These are phyloP conservation scores for Cerrena zonata DNA, from an alignment of 1,284 basidiomycete genomes.

Conservation along the genomic window DNA sequence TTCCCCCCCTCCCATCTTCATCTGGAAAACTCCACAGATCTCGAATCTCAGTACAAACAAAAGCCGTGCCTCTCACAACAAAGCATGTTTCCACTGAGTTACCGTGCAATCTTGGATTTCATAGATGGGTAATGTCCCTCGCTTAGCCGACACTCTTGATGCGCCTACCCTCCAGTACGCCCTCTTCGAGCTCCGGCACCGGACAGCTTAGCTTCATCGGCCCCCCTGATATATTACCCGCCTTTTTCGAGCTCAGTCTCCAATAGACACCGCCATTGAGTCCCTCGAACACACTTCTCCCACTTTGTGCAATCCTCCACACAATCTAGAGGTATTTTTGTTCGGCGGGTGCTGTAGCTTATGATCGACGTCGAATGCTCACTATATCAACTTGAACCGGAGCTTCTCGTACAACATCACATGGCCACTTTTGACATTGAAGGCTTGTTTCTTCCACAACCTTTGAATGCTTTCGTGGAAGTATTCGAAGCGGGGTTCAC, in stretches of 20 bases:
- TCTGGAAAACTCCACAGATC: constrained; percentile 4
- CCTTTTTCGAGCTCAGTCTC: not conserved
- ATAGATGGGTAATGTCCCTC: not conserved
- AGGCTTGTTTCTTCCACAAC: not conserved
- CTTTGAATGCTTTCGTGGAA: constrained; percentile 1
- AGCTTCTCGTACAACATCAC: constrained; percentile 7
- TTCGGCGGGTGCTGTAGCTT: not conserved
- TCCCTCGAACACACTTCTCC: constrained; percentile 12
- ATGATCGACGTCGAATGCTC: constrained; percentile 6
- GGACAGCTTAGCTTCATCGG: not conserved
- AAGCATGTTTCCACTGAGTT: not conserved
- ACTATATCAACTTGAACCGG: constrained; percentile 4
- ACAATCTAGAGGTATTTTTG: not conserved
- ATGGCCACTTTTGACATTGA: constrained; percentile 4
- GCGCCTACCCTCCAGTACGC: not conserved
- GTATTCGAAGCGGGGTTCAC: constrained; percentile 16
- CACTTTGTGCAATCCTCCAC: constrained; percentile 2
- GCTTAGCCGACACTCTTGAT: constrained; percentile 1
- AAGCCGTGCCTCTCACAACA: constrained; percentile 1
- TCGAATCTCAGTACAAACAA: constrained; percentile 2
- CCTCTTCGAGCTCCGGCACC: constrained; percentile 1
- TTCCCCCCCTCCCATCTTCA: constrained; percentile 2
- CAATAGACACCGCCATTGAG: constrained; percentile 16
- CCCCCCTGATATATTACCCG: not conserved
- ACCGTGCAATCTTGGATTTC: not conserved